Evolutionary conservation across 345 rosid species (phyloP).

Genomic region (Eutrema heterophyllum): DNA sequence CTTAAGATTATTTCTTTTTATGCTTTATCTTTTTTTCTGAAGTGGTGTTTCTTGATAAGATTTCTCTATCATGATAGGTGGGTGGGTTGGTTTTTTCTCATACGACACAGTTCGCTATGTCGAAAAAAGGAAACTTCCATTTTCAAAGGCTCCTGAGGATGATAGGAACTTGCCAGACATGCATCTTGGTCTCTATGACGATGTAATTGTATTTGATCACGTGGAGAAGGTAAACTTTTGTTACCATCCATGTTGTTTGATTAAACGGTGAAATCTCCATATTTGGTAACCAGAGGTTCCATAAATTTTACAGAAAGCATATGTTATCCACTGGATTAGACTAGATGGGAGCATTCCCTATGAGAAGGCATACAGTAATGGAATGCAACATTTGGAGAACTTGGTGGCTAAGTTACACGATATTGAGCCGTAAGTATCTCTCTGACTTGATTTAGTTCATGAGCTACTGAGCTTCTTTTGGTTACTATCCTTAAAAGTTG

Average conservation of each 20-base stretch:
- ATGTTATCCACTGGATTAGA: slow-evolving; percentile 66
- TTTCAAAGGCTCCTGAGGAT: slow-evolving; percentile 67
- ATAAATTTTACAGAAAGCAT: slow-evolving; percentile 41
- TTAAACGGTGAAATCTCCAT: background rate
- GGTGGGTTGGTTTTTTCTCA: slow-evolving; percentile 95
- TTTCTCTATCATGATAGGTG: slow-evolving; percentile 48
- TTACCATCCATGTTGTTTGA: slow-evolving; percentile 9
- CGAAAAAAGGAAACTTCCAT: slow-evolving; percentile 73
- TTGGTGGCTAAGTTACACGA: slow-evolving; percentile 48
- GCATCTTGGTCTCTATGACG: slow-evolving; percentile 77
- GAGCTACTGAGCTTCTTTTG: background rate
- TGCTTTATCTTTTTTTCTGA: background rate
- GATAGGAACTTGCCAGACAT: slow-evolving; percentile 87
- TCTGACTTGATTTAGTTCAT: background rate
- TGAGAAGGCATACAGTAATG: slow-evolving; percentile 53
- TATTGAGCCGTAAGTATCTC: slow-evolving; percentile 41
- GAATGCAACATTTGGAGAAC: slow-evolving; percentile 43
- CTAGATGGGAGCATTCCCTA: slow-evolving; percentile 43
- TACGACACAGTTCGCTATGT: slow-evolving; percentile 83
- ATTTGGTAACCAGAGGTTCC: background rate
- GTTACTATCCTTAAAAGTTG: background rate
- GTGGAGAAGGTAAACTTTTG: slow-evolving; percentile 63
- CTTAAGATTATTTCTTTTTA: background rate
- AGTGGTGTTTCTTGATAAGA: background rate
- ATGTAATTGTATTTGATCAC: slow-evolving; percentile 80